Evolutionary conservation across 129 eudicot genomes (phyloP), one percentile per base, ranked within the genome.

Genomic region (Ambrosia trifida): DNA sequence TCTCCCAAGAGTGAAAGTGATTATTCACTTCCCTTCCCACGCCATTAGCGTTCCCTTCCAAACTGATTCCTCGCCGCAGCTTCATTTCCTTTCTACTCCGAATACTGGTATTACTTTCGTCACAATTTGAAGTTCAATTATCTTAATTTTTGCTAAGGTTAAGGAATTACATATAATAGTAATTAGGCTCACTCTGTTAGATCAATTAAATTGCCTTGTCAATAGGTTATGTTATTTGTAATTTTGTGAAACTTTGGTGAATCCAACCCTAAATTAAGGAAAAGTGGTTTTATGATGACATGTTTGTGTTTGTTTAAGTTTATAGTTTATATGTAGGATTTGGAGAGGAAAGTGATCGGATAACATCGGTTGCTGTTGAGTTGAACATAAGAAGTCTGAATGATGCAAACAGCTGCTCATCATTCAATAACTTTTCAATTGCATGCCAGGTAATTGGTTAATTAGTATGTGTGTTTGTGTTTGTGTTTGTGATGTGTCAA

Each of bases 341-440:
- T 45, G 45, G 47, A 7, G 69, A 45, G 62, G 18, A 69, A 76
- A 69, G 68, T 19, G 38, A 56, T 59, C 44, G 18, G 73, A 56
- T 31, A 67, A 32, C 52, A 61, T 75, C 74, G 13, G 3, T 41
- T 43, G 40, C 68, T 14, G 45, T 14, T 49, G 12, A 74, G 14
- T 64, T 14, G 24, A 66, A 64, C 72, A 33, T 16, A 38, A 19
- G 17, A 56, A 50, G 43, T 19, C 74, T 56, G 56, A 67, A 80
- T 66, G 80, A 88, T 91, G 96, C 84, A 86, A 69, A 82, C 87
- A 71, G 82, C 91, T 79, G 74, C 72, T 30, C 84, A 63, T 59
- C 66, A 76, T 75, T 81, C 69, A 44, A 60, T 89, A 46, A 43
- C 28, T 36, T 57, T 68, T 50, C 66, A 59, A 76, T 56, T 79